Conservation (phyloP, 768 basidiomycete species). For the Mycena indigotica region DNA sequence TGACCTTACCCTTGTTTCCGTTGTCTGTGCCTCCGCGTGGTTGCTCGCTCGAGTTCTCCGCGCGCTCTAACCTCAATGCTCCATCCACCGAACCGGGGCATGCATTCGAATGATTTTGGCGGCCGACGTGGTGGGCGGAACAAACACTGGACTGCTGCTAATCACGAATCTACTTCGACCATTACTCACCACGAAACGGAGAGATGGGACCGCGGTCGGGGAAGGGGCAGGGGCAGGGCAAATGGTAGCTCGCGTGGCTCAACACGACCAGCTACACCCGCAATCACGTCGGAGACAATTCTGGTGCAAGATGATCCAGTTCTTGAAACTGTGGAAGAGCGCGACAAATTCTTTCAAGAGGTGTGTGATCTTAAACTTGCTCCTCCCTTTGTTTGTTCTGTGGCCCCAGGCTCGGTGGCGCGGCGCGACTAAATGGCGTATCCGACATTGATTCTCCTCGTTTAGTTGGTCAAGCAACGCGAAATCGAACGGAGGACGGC, state of each 20-base stretch:
- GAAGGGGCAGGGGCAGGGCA: conserved; percentile 49
- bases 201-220: conserved; percentile 65
- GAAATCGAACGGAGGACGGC: conserved; percentile 71
- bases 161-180: conserved; percentile 39
- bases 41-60: too few relatives aligned
- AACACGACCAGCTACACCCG: conserved; percentile 44
- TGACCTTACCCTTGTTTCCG: too few relatives aligned
- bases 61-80: neutral
- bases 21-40: too few relatives aligned
- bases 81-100: conserved; percentile 14
- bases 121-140: conserved; percentile 48
- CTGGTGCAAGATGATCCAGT: conserved; percentile 46
- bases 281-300: conserved; percentile 34
- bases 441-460: conserved; percentile 21
- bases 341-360: conserved; percentile 72
- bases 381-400: neutral
- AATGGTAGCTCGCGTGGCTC: conserved; percentile 37
- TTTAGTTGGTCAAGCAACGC: conserved; percentile 70
- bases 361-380: conserved; percentile 40
- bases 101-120: conserved; percentile 19
- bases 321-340: conserved; percentile 61
- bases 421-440: neutral
- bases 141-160: conserved; percentile 59
- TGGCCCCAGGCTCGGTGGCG: conserved; percentile 3
- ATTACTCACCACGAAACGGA: conserved; percentile 47